These are phyloP conservation scores for Debaryomyces tyrocola DNA, from an alignment of 805 yeast species.

Conservation along the genomic window DNA sequence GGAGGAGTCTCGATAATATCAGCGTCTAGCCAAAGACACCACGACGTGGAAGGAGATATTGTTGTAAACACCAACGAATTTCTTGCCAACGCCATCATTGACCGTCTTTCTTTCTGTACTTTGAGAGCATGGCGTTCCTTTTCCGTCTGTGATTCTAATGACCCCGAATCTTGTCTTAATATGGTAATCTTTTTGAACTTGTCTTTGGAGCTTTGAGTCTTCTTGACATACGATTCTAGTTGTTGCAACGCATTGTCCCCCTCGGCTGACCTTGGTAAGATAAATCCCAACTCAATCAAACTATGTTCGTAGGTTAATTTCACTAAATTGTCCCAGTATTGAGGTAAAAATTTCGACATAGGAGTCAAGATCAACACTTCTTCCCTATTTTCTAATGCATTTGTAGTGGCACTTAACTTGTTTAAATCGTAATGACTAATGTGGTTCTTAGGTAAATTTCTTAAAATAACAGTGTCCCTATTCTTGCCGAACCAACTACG, in stretches of 20 bases:
- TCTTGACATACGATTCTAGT: constrained; percentile 74
- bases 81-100: constrained; percentile 91
- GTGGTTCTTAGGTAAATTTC: constrained; percentile 67
- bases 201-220: constrained; percentile 58
- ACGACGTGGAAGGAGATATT: constrained; percentile 82
- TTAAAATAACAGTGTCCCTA: constrained; percentile 55
- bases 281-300: constrained; percentile 85
- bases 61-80: constrained; percentile 89
- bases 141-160: constrained; percentile 73
- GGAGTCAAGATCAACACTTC: constrained; percentile 87
- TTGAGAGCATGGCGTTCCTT: constrained; percentile 85
- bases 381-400: constrained; percentile 75
- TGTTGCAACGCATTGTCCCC: constrained; percentile 78
- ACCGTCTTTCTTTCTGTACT: constrained; percentile 86
- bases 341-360: constrained; percentile 79
- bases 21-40: constrained; percentile 97
- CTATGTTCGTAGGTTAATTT: constrained; percentile 80
- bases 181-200: constrained; percentile 84
- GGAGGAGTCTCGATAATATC: constrained; percentile 90
- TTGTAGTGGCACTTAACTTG: constrained; percentile 65
- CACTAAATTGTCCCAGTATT: constrained; percentile 84
- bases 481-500: constrained; percentile 51
- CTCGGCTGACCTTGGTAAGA: constrained; percentile 76
- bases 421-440: constrained; percentile 85
- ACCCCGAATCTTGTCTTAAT: constrained; percentile 84